These are phyloP conservation scores for Wickerhamomyces ciferrii DNA, from an alignment of 805 yeast genomes.

Conservation along the genomic window DNA sequence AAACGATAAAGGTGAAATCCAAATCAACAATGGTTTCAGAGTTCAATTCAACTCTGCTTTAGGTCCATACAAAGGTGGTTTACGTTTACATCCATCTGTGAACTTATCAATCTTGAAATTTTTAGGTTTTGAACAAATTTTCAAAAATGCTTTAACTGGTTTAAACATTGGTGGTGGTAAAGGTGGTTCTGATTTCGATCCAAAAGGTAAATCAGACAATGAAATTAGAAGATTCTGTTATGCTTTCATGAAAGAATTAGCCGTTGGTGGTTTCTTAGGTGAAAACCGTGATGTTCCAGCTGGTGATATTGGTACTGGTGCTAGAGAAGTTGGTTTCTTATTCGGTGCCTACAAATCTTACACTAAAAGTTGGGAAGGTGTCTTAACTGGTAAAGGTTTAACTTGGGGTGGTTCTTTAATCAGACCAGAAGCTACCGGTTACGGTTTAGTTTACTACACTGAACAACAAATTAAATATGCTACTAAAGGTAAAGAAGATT, in stretches of 20 bases:
- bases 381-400: constrained; percentile 95
- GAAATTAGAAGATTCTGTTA: constrained; percentile 97
- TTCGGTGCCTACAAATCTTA: constrained; percentile 94
- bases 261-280: constrained; percentile 79
- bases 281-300: constrained; percentile 98
- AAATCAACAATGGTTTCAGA: constrained; percentile 96
- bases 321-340: constrained; percentile 65
- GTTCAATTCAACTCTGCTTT: constrained; percentile 97
- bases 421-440: constrained; percentile 99
- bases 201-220: constrained; percentile 87
- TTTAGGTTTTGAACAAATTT: constrained; percentile 96
- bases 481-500: constrained; percentile 80
- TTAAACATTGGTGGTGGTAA: constrained; percentile 99
- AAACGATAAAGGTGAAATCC: constrained; percentile 85
- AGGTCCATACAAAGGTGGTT: constrained; percentile 99
- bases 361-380: constrained; percentile 95
- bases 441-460: constrained; percentile 94
- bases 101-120: constrained; percentile 93
- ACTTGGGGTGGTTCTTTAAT: constrained; percentile 99
- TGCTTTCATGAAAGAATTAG: constrained; percentile 92
- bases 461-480: constrained; percentile 97
- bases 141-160: constrained; percentile 97
- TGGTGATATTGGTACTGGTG: constrained; percentile 99
- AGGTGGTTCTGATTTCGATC: constrained; percentile 98
- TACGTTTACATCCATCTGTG: constrained; percentile 96